Base-by-base conservation (phyloP, 768 basidiomycete species). In the Hortiboletus flavorubellus region DNA sequence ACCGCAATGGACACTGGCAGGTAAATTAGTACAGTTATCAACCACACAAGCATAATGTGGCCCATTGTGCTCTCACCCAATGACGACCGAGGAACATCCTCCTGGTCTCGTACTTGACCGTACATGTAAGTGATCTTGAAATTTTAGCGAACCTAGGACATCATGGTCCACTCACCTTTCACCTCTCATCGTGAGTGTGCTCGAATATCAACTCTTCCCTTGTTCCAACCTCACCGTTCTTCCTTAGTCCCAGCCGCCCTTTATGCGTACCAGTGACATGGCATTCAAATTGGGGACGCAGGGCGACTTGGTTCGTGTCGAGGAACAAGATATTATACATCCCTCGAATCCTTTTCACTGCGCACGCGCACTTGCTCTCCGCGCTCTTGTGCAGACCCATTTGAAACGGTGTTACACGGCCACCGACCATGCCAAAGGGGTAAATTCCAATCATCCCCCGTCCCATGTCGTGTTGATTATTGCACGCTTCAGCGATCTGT, bases 391-490 rank as follows among this genome's bases (percentile, higher is more conserved):
- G 4, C 33, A 47, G 2, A 15, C 5, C 2, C 58, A 31, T 8
- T 30, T n/a, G 10, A 26, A 38, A 3, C 46, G 37, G 6, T 39
- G 16, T 15, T n/a, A 49, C 2, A 30, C 16, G 14, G 53, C 53
- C 15, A 26, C 52, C 21, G 51, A 52, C 5, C 58, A 60, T n/a
- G n/a, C n/a, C 0, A 55, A 38, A 37, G 15, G 12, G 50, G 60
- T 61, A 23, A 34, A 0, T 3, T 21, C 0, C 0, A 34, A 4
- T 7, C n/a, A 10, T 30, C 10, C 11, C 1, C 2, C 2, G 26
- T 16, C 34, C 0, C 2, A 11, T 29, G 1, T 18, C 3, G 7
- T 23, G 10, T 26, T 59, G 34, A 59, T 16, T 1, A 5, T 31
- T 5, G 1, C 1, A 15, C 10, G 1, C 1, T 40, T n/a, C 51